A percentile compares a stretch with the other conserved stretches of the same genome.
Evolutionary conservation across 257 asterid species (phyloP).

Genomic region (Solanum sparsipilum): DNA sequence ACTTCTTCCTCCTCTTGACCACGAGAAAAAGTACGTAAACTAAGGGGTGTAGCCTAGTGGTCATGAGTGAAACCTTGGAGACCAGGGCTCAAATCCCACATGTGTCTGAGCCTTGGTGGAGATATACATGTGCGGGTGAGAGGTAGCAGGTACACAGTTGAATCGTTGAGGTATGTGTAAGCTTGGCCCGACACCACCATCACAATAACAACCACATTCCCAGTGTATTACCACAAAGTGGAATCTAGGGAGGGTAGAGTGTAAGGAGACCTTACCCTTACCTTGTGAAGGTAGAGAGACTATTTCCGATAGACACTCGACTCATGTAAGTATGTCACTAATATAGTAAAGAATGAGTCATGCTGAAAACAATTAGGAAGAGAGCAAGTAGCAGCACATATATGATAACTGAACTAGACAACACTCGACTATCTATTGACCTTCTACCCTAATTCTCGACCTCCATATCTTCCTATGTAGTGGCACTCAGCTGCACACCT

Average conservation of each 20-base stretch:
- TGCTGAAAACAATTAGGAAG: not conserved
- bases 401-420: not conserved
- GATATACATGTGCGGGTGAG: not conserved
- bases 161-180: not conserved
- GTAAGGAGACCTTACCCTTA: not conserved
- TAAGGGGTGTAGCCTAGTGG: not conserved
- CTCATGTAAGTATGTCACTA: not conserved
- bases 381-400: not conserved
- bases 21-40: not conserved
- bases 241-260: not conserved
- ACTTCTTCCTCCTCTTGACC: not conserved
- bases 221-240: not conserved
- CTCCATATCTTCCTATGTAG: not conserved
- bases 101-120: not conserved
- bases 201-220: accelerated
- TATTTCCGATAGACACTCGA: not conserved
- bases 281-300: not conserved
- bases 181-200: not conserved
- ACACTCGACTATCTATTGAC: not conserved
- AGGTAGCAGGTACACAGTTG: not conserved
- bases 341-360: not conserved
- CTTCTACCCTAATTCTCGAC: not conserved
- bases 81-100: not conserved
- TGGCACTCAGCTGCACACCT: not conserved
- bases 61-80: not conserved